Evolutionary conservation across 1,139 yeast genomes (phyloP), one percentile per base, ranked within the genome.

Genomic region (Wickerhamiella infanticola): DNA sequence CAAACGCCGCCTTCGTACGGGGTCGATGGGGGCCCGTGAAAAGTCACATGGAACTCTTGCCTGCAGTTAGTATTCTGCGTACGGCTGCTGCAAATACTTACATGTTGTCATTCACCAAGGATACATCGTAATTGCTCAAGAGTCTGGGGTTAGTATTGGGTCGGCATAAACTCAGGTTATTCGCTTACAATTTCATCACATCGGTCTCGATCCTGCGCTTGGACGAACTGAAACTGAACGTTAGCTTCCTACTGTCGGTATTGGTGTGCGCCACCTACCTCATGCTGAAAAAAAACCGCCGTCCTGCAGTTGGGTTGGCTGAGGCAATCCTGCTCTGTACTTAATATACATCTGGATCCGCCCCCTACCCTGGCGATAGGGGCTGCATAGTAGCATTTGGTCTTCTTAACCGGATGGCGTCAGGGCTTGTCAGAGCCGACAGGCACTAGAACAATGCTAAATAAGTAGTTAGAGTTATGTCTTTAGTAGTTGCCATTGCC

Each of bases 171-270:
- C 25, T 33, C 24, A 29, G 9, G 33, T 29, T 29, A 7, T 29
- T 9, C 29, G 69, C 78, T 58, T 61, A 81, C 73, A 90, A 71
- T 63, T 86, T 93, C 95, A 85, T 88, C 48, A 90, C 97, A 63
- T 90, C 98, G 40, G 94, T 84, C 61, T 88, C 96, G 56, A 90
- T 88, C 54, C 98, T 76, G 68, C 95, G 78, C 59, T 80, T 83
- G 27, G 88, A 81, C 39, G 83, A 76, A 26, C 35, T 31, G 24
- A 7, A 6, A 11, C 24, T 33, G 31, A 39, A 23, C 31, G 11
- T 18, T 6, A 13, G 35, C n/a, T 9, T 24, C n/a, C 18, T 29
- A 29, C 11, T 29, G 9, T 29, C 11, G 33, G 33, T 18, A 41
- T 41, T 35, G 44, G 11, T 1, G 8, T n/a, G 29, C 40, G 40